Percentiles rank a stretch among this genome's conserved stretches.
phyloP scores from a whole-genome alignment of 169 alveolate species.

The Cryptosporidium viatorum region DNA sequence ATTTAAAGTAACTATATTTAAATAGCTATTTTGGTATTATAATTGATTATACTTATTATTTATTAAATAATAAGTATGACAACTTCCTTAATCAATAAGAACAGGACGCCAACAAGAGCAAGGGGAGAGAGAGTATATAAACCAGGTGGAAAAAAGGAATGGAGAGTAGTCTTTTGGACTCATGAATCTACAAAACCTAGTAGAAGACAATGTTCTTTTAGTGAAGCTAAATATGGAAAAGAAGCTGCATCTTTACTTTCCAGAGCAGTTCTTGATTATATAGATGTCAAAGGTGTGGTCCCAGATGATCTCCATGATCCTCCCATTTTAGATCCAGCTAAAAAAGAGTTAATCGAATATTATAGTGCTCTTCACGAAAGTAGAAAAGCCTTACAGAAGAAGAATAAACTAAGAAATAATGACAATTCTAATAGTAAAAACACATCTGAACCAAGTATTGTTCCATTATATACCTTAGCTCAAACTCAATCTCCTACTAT shows the following conservation, averaged over 20 bases:
- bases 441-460: constrained; percentile 37
- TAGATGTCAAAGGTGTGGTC: constrained; percentile 66
- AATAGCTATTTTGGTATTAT: background rate
- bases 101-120: constrained; percentile 65
- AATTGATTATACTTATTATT: background rate
- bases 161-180: constrained; percentile 75
- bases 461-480: constrained; percentile 58
- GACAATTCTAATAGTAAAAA: background rate
- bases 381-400: constrained; percentile 58
- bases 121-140: constrained; percentile 72
- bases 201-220: constrained; percentile 75
- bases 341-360: constrained; percentile 61
- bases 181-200: constrained; percentile 71
- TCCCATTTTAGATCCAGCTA: constrained; percentile 69
- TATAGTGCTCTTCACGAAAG: constrained; percentile 70
- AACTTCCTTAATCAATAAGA: constrained; percentile 22
- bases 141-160: constrained; percentile 72
- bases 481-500: constrained; percentile 26
- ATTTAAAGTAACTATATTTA: background rate
- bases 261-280: constrained; percentile 68
- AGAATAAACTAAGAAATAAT: constrained; percentile 15
- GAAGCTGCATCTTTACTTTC: constrained; percentile 72
- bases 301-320: constrained; percentile 76
- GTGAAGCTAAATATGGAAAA: constrained; percentile 72
- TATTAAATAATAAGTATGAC: constrained; percentile 12